A percentile compares a stretch with the other conserved stretches of the same genome.
Evolutionary conservation across 2,329 filamentous ascomycete species (phyloP).

Genomic region (Colletotrichum sp.): DNA sequence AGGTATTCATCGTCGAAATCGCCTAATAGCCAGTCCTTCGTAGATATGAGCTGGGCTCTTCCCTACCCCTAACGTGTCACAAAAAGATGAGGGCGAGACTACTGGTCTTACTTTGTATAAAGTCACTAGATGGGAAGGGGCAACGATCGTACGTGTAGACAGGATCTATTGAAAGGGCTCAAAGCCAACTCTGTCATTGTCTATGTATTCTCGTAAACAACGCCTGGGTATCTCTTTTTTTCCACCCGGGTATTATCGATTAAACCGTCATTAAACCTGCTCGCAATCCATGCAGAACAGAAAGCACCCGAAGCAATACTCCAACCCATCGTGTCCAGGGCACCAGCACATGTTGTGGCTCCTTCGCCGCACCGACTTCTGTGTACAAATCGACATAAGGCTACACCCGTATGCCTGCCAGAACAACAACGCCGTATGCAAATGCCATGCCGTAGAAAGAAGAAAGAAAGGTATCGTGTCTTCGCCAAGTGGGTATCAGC

Average conservation of each 20-base stretch:
- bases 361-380: neutral
- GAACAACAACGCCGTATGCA: conserved; percentile 2
- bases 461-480: neutral
- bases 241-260: neutral
- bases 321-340: neutral
- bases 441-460: neutral
- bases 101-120: neutral
- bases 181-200: neutral
- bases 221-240: neutral
- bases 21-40: neutral
- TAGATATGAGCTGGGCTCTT: neutral
- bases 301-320: neutral
- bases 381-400: neutral
- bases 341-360: neutral
- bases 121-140: neutral
- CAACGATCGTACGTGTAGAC: neutral
- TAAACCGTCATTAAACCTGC: neutral
- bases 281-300: neutral
- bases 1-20: neutral
- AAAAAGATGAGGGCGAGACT: neutral
- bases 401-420: neutral
- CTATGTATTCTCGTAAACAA: neutral
- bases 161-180: neutral
- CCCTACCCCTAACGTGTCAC: neutral
- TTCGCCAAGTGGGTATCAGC: conserved; percentile 11